Conservation (phyloP, 495 filamentous ascomycete species). For the Hypoxylon perforatum region DNA sequence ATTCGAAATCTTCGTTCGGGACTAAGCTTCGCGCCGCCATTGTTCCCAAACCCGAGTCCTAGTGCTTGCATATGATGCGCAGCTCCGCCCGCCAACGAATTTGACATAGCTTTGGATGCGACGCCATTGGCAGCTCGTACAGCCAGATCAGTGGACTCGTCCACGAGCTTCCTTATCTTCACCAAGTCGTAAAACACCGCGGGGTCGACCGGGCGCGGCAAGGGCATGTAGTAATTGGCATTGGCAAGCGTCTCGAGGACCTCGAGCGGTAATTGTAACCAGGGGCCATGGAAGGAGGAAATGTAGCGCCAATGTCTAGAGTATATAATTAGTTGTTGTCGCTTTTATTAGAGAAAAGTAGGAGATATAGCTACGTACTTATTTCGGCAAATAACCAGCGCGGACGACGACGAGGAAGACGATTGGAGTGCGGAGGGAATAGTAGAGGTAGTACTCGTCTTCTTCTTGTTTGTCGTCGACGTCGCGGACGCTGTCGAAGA, state of each 20-base stretch:
- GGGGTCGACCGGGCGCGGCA: conserved; percentile 81
- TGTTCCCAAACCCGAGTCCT: conserved; percentile 68
- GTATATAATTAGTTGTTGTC: conserved; percentile 15
- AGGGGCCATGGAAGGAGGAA: conserved; percentile 84
- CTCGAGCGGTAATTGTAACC: conserved; percentile 86
- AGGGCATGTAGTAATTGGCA: conserved; percentile 78
- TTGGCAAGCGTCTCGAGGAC: conserved; percentile 81
- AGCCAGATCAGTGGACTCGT: conserved; percentile 79
- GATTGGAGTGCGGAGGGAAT: conserved; percentile 53
- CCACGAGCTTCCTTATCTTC: conserved; percentile 80
- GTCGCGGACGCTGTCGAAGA: conserved; percentile 23
- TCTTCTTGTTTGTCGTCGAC: conserved; percentile 39
- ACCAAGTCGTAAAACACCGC: conserved; percentile 84
- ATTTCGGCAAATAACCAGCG: conserved; percentile 77
- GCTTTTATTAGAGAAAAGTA: conserved; percentile 6
- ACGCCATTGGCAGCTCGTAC: conserved; percentile 79
- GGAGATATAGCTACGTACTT: conserved; percentile 62
- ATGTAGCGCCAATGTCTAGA: conserved; percentile 84
- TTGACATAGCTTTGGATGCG: conserved; percentile 69
- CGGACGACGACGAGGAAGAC: conserved; percentile 59
- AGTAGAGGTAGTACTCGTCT: conserved; percentile 27
- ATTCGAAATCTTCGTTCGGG: conserved; percentile 78
- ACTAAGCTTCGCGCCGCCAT: conserved; percentile 73
- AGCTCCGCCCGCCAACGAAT: conserved; percentile 58
- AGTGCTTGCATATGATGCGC: conserved; percentile 66